Evolutionary conservation across 176 grass and related monocot species (phyloP).

Genomic region (Urochloa ruziziensis): DNA sequence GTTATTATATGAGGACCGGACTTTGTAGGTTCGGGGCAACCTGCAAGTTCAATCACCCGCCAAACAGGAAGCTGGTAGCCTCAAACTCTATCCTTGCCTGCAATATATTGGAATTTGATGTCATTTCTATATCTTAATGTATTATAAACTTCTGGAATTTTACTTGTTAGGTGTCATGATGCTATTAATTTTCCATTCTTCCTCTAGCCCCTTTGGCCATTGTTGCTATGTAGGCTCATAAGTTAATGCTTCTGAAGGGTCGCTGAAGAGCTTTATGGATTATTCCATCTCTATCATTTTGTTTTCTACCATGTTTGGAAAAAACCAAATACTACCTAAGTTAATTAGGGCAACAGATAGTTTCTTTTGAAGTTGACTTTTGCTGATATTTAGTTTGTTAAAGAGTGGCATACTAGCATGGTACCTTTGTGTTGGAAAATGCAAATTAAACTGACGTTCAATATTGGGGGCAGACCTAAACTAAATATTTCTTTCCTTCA

Average conservation of each 20-base stretch:
- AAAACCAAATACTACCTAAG: background rate
- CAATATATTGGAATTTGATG: background rate
- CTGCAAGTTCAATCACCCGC: constrained; percentile 86
- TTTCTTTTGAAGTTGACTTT: background rate
- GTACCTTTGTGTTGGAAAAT: background rate
- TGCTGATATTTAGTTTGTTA: background rate
- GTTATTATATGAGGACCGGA: constrained; percentile 88
- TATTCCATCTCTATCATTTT: background rate
- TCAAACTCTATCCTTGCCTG: background rate
- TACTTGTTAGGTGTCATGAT: background rate
- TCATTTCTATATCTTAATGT: background rate
- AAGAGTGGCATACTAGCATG: background rate
- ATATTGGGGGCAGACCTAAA: background rate
- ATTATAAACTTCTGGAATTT: background rate
- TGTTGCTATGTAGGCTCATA: background rate
- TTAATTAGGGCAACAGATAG: background rate
- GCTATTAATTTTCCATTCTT: background rate
- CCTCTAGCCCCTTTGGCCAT: background rate
- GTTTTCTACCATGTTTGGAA: background rate
- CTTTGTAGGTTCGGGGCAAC: constrained; percentile 80
- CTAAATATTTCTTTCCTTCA: background rate
- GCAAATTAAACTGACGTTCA: background rate
- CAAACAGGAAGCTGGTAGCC: constrained; percentile 60
- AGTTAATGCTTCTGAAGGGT: background rate
- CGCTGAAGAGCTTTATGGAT: background rate